A percentile compares a stretch with the other conserved stretches of the same genome.
Conservation (phyloP, 2,329 filamentous ascomycete species). For the Lasiodiplodia theobromae region DNA sequence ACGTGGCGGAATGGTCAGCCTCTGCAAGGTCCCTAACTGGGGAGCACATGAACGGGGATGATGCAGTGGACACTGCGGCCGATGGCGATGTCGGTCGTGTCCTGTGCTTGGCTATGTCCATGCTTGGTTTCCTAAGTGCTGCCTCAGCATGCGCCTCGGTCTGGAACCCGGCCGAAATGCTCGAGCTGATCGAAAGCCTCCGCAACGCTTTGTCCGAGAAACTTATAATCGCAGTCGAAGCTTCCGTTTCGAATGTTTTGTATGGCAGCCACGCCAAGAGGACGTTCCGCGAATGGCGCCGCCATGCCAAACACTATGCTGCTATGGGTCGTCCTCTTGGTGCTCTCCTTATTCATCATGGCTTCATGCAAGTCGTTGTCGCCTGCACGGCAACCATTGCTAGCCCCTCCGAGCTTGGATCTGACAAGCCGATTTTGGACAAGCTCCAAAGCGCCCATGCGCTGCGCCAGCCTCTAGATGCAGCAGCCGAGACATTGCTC, state of each 20-base stretch:
- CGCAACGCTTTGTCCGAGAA: conserved; percentile 79
- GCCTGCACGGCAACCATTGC: conserved; percentile 78
- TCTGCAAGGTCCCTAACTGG: conserved; percentile 65
- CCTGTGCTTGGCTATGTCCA: conserved; percentile 79
- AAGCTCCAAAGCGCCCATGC: conserved; percentile 57
- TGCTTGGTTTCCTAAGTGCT: conserved; percentile 90
- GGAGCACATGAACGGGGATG: conserved; percentile 51
- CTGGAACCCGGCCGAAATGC: conserved; percentile 77
- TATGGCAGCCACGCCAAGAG: conserved; percentile 74
- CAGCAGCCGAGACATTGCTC: conserved; percentile 47
- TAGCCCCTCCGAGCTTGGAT: conserved; percentile 65
- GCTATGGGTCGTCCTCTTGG: conserved; percentile 81
- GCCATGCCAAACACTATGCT: conserved; percentile 83
- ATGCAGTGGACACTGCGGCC: conserved; percentile 54
- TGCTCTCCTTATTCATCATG: conserved; percentile 88
- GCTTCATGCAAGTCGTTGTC: conserved; percentile 84
- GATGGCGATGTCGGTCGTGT: conserved; percentile 67
- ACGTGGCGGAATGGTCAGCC: conserved; percentile 73
- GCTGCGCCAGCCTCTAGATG: conserved; percentile 33
- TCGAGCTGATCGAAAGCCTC: conserved; percentile 75
- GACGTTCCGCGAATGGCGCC: conserved; percentile 83
- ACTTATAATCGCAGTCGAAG: conserved; percentile 86
- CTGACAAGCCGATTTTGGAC: conserved; percentile 73
- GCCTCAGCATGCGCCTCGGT: conserved; percentile 79
- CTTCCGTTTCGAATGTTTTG: conserved; percentile 86